Base-by-base conservation (phyloP, 2,329 filamentous ascomycete genomes). In the Zymoseptoria pseudotritici region DNA sequence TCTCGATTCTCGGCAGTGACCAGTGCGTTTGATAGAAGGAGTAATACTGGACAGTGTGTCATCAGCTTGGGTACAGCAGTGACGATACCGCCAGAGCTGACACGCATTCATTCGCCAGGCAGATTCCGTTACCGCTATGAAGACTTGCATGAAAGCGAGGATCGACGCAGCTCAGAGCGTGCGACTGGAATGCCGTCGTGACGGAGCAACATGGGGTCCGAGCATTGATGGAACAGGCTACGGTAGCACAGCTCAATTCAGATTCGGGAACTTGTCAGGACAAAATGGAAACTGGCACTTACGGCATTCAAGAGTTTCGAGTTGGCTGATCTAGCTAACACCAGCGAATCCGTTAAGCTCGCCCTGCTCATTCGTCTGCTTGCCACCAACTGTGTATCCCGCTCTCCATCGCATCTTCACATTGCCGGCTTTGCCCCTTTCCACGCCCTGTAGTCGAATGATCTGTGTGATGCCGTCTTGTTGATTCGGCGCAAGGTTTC, bases 341-440 rank as follows among this genome's bases (percentile, higher is more conserved):
- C 24, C 24, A 26, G 24, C 87, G 70, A 97, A 83, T 63, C 90
- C 86, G 10, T 88, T 79, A 66, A 97, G 87, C 77, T 93, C 90
- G 4, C 93, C 93, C 78, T 88, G 90, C 76, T 97, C 91, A 61
- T 88, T 87, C 72, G 85, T 87, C 62, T 73, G 71, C 65, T 80
- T 72, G 70, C 86, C 83, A 2, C 76, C 80, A 11, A 94, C 73
- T 69, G 83, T 85, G 76, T 97, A 97, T 4, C 87, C 85, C 24
- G 90, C 85, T 68, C 90, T 90, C 90, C 92, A 99, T 63, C 94
- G 82, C 76, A 99, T 84, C 77, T 95, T 96, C 62, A 95, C 86
- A n/a, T 80, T 82, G 59, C 85, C 86, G 1, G 94, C 94, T 70
- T 88, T 89, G 51, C 84, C 80, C 63, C 77, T 78, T 67, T 91